Evolutionary conservation across 768 basidiomycete genomes (phyloP).

Genomic region (Postia placenta): DNA sequence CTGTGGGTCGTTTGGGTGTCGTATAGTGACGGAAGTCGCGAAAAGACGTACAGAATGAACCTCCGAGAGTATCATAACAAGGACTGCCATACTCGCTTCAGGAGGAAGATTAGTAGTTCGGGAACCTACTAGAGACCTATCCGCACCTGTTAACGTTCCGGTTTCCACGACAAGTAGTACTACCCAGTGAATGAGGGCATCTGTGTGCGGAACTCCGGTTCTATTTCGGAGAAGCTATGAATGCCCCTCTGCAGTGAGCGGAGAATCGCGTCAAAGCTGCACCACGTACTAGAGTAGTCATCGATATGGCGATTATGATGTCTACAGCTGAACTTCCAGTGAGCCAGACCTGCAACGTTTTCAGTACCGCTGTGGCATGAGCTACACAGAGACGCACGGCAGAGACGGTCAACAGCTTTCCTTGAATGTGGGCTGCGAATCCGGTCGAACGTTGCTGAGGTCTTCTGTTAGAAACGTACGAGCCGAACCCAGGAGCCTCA

Average conservation of each 20-base stretch:
- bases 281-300: constrained; percentile 8
- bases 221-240: neutral
- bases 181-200: constrained; percentile 5
- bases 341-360: constrained; percentile 6
- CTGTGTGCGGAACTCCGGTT: constrained; percentile 4
- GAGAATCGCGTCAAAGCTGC: neutral
- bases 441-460: neutral
- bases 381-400: neutral
- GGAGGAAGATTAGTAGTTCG: neutral
- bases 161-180: constrained; percentile 7
- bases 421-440: no score
- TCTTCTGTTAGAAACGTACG: neutral
- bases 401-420: neutral
- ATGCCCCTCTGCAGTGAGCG: neutral
- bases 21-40: neutral
- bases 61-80: neutral
- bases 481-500: neutral
- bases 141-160: constrained; percentile 1
- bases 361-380: no score
- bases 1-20: neutral
- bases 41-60: neutral
- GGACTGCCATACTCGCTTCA: constrained; percentile 4
- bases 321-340: constrained; percentile 1
- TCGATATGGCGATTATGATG: constrained; percentile 6
- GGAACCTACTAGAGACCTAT: neutral